Base-by-base conservation (phyloP, 169 alveolate species). In the Plasmodium adleri region DNA sequence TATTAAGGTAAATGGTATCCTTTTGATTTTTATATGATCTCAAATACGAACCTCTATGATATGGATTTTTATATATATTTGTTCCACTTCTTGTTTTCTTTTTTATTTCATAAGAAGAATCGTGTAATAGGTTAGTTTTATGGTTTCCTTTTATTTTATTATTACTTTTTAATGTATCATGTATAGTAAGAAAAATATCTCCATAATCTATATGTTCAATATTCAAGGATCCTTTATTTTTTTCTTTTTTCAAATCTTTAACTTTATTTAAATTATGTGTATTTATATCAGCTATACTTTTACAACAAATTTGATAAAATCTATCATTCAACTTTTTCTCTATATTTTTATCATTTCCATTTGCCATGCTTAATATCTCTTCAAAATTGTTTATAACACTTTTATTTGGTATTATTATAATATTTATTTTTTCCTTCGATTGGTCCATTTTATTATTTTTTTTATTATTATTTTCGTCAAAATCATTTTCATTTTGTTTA, bases 281-380 rank as follows among this genome's bases (percentile, higher is more conserved):
- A 43, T 76, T 76, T 49, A 76, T 66, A 76, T 76, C 88, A 47
- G 88, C 88, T 63, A 76, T 67, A 76, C 88, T 76, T 63, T 76
- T 76, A 43, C 76, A 76, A 43, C 68, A 76, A n/a, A 76, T 24
- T 47, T 76, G 88, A 28, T 76, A 76, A 76, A 76, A 24, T 76
- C 66, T 76, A 8, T 76, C 88, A 56, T 76, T 76, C 49, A 76
- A 43, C 49, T 76, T 76, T 43, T 76, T 76, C 52, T 76, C 76
- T 63, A 76, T 56, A 7, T 76, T 20, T 76, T 64, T 68, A 76
- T 13, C 64, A 59, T 20, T 76, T 39, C 22, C 39, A 63, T 76
- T 76, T 24, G 54, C 66, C 88, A 76, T 76, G 45, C 76, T 15
- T 24, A 76, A 22, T 4, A 76, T 63, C 50, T 64, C 88, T 76